A percentile compares a stretch with the other conserved stretches of the same genome.
Evolutionary conservation across 192 early-diverging fungal genomes (phyloP).

Genomic region (Piromyces finnis): DNA sequence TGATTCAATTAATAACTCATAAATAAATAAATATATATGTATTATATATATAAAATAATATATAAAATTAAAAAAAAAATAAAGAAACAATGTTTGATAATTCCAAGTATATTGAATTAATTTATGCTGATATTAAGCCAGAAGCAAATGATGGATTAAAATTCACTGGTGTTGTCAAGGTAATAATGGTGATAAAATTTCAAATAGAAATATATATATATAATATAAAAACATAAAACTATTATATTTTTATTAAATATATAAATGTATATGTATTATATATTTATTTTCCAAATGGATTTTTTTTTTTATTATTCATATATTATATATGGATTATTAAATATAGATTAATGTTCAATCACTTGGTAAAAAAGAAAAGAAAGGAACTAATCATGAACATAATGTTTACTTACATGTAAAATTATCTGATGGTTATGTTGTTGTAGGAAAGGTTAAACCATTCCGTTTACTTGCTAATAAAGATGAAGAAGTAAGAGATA

Average conservation of each 20-base stretch:
- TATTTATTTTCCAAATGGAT: too few species aligned
- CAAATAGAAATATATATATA: background rate
- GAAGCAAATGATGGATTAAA: background rate
- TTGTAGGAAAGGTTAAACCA: background rate
- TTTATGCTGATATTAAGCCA: background rate
- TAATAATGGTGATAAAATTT: background rate
- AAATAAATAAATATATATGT: too few species aligned
- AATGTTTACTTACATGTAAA: background rate
- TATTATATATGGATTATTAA: background rate
- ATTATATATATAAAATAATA: background rate
- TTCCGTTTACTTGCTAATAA: background rate
- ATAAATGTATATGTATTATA: too few species aligned
- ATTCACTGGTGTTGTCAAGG: background rate
- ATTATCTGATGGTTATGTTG: background rate
- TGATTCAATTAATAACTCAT: too few species aligned
- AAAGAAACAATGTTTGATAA: background rate
- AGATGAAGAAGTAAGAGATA: background rate
- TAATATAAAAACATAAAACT: background rate
- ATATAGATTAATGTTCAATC: background rate
- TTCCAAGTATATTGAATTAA: background rate
- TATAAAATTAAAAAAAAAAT: background rate
- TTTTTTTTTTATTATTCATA: too few species aligned
- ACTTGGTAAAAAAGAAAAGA: background rate
- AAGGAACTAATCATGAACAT: background rate
- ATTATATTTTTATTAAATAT: too few species aligned